Base-by-base conservation (phyloP, 805 yeast species). In the Candida schatavii region DNA sequence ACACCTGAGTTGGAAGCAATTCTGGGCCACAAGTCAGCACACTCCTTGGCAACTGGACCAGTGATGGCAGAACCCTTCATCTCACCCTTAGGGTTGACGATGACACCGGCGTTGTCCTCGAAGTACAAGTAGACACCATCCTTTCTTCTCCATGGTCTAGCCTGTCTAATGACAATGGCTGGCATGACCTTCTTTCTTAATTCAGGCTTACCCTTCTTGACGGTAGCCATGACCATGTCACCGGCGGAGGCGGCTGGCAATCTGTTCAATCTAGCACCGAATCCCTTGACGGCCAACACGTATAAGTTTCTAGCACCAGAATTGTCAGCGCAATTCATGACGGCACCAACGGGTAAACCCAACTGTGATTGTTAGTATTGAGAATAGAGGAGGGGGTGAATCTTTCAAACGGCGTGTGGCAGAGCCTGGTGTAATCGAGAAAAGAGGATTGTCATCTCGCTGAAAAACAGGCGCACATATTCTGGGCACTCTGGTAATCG, bases 1-100 rank as follows among this genome's bases (percentile, higher is more conserved):
- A 93, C 99, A 88, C 99, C 99, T 66, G 99, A 93, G 91, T 88
- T 88, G 62, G 97, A 89, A 70, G 99, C 98, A 81, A 93, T 93
- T 83, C 99, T 88, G 75, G 99, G 99, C 99, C 99, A 93, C 76
- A 93, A 86, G 74, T 93, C 99, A 74, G 99, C 99, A 83, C 99
- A 95, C 83, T 93, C 99, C 81, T 93, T 93, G 75, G 97, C 98
- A 71, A 93, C 99, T 69, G 99, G 99, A 77, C 99, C 99, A 70
- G 99, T 95, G 75, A 93, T 93, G 69, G 99, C 99, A 61, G 99
- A 95, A 79, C 99, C 99, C 84, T 93, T 93, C 99, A 95, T 93
- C 80, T 93, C 99, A 83, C 99, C 99, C 93, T 93, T 93, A 72
- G 99, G 99, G 81, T 93, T 93, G 74, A 93, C 99, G 71, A 93